Conservation (phyloP, 108 stramenopile genomes). For the Conticribra guillardii region DNA sequence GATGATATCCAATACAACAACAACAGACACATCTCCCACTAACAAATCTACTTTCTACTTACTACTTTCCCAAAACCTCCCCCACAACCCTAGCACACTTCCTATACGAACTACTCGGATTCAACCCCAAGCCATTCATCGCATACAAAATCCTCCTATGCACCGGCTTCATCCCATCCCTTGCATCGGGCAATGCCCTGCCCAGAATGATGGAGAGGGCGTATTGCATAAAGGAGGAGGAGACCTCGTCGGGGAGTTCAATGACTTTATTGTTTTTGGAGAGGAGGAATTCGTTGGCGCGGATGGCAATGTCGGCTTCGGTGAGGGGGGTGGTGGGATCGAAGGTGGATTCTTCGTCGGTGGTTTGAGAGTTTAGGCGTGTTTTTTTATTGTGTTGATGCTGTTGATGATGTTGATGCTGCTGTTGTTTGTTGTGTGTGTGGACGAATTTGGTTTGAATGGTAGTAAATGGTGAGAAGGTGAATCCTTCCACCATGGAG, state of each 20-base stretch:
- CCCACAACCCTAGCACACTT: constrained; percentile 98
- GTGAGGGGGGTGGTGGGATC: constrained; percentile 22
- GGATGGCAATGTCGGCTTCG: constrained; percentile 37
- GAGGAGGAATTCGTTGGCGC: constrained; percentile 42
- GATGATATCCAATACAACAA: not conserved
- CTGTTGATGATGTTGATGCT: not conserved
- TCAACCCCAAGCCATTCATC: constrained; percentile 88
- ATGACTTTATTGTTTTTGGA: constrained; percentile 24
- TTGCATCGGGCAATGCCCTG: constrained; percentile 94
- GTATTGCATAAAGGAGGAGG: constrained; percentile 90
- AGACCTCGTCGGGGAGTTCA: constrained; percentile 75
- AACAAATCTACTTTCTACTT: no score
- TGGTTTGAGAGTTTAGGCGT: constrained; percentile 12
- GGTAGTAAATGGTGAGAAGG: no score
- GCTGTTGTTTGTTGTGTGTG: no score
- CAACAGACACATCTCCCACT: no score
- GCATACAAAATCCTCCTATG: constrained; percentile 96
- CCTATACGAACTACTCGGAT: constrained; percentile 76
- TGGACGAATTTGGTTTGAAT: no score
- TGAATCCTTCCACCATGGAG: no score
- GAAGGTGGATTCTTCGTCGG: constrained; percentile 36
- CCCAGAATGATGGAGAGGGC: constrained; percentile 95
- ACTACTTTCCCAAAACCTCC: constrained; percentile 92
- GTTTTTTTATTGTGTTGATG: not conserved
- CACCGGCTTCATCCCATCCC: constrained; percentile 97